These are phyloP conservation scores for Alternaria burnsii DNA, from an alignment of 2,329 filamentous ascomycete genomes.

Conservation along the genomic window DNA sequence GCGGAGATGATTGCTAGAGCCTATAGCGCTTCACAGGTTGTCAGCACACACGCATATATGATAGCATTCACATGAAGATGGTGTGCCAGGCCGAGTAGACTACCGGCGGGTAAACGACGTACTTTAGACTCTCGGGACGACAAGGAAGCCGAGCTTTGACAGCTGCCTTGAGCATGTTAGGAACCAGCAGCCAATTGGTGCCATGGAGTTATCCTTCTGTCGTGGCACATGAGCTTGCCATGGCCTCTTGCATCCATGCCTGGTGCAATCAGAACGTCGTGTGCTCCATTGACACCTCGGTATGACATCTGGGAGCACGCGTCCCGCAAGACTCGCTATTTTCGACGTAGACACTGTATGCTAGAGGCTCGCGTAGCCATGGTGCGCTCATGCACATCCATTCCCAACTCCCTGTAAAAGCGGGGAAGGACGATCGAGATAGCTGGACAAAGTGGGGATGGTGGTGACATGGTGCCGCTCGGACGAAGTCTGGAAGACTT, in stretches of 20 bases:
- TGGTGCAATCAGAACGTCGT: background rate
- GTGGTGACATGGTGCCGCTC: background rate
- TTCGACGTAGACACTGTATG: constrained; percentile 7
- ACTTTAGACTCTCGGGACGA: background rate
- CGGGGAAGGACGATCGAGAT: constrained; percentile 22
- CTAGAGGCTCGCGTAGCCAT: constrained; percentile 3
- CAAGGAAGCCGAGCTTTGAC: constrained; percentile 9
- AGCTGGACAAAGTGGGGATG: constrained; percentile 7
- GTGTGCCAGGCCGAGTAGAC: background rate
- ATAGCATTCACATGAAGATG: constrained; percentile 11
- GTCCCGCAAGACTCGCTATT: constrained; percentile 5
- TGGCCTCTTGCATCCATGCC: background rate
- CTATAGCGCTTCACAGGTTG: background rate
- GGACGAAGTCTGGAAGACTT: constrained; percentile 16
- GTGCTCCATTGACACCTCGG: constrained; percentile 16
- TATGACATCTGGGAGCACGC: constrained; percentile 5
- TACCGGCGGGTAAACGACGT: background rate
- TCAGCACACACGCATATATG: constrained; percentile 10
- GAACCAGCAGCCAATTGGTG: background rate
- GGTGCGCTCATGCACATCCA: constrained; percentile 5
- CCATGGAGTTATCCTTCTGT: background rate
- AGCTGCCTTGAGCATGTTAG: background rate
- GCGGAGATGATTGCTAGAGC: background rate
- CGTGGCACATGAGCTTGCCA: background rate
- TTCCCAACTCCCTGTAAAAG: constrained; percentile 14